Conservation (phyloP, 495 filamentous ascomycete genomes). For the Friedmanniomyces simplex region DNA sequence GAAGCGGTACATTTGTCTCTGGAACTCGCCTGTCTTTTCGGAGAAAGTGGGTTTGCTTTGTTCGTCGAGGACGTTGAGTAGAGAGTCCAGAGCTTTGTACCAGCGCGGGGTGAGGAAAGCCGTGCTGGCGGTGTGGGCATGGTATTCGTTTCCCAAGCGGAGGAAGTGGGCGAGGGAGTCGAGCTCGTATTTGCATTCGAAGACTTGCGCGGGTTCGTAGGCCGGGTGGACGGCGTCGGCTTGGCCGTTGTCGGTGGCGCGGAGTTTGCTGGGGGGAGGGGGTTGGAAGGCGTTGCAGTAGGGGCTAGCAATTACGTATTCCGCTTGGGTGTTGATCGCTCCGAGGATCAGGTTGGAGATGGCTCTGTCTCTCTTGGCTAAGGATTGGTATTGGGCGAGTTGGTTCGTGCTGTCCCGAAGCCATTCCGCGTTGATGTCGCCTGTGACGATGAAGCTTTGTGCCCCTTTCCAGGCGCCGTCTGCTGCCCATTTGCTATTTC, state of each 20-base stretch:
- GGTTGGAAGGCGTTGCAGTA: conserved; percentile 99
- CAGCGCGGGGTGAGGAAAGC: conserved; percentile 71
- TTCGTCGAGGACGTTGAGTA: conserved; percentile 62
- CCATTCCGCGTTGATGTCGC: conserved; percentile 99
- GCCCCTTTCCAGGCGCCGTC: conserved; percentile 63
- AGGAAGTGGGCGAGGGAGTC: conserved; percentile 93
- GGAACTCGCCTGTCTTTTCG: conserved; percentile 48
- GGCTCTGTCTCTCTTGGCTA: conserved; percentile 66
- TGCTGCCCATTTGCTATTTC: conserved; percentile 23
- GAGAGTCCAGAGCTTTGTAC: conserved; percentile 64
- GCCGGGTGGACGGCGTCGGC: conserved; percentile 74
- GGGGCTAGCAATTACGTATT: conserved; percentile 86
- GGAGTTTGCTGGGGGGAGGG: conserved; percentile 66
- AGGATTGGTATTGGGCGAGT: conserved; percentile 71
- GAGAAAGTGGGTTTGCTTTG: conserved; percentile 76
- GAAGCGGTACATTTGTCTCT: conserved; percentile 75
- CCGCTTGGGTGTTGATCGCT: conserved; percentile 91
- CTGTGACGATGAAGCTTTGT: conserved; percentile 93
- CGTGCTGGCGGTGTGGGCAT: conserved; percentile 64
- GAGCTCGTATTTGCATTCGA: conserved; percentile 98
- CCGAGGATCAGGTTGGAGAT: conserved; percentile 76
- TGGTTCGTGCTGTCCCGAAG: conserved; percentile 96
- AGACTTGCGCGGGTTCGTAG: conserved; percentile 76
- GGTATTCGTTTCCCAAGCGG: conserved; percentile 72
- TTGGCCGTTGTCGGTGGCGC: conserved; percentile 60